Evolutionary conservation across 2,329 filamentous ascomycete genomes (phyloP).

Genomic region (Aspergillus calidoustus): DNA sequence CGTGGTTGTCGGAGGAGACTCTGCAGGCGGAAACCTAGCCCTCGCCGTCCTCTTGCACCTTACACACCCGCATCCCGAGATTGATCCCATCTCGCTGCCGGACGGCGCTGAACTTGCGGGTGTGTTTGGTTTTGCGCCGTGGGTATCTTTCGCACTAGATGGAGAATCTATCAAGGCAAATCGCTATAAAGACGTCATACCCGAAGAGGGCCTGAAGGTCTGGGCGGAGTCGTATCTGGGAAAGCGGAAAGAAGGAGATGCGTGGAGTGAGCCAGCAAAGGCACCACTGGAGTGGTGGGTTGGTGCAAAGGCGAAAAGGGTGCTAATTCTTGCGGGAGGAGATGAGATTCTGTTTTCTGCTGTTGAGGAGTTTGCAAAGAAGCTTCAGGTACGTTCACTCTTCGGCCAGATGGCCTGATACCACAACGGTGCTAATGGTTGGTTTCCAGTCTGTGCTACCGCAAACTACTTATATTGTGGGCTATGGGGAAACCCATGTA

Average conservation of each 20-base stretch:
- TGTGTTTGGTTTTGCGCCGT: conserved; percentile 59
- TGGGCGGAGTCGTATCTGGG: conserved; percentile 55
- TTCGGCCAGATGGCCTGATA: neutral
- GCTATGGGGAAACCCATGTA: conserved; percentile 36
- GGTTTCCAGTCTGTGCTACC: conserved; percentile 34
- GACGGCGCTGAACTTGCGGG: conserved; percentile 47
- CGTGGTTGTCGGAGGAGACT: conserved; percentile 46
- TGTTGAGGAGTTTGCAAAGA: conserved; percentile 38
- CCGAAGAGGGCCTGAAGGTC: conserved; percentile 28
- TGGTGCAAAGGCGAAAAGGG: conserved; percentile 50
- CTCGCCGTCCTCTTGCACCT: conserved; percentile 40
- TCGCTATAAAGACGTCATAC: conserved; percentile 9
- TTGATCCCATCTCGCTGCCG: conserved; percentile 41
- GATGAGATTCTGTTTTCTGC: conserved; percentile 57
- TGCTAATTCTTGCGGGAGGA: conserved; percentile 58
- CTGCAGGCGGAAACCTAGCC: conserved; percentile 47
- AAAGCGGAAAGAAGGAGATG: conserved; percentile 39
- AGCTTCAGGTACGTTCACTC: conserved; percentile 33
- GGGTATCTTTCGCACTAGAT: conserved; percentile 42
- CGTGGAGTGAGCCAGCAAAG: conserved; percentile 56
- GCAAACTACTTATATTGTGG: conserved; percentile 33
- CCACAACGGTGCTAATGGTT: neutral
- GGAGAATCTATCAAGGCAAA: conserved; percentile 14
- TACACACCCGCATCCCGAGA: conserved; percentile 59
- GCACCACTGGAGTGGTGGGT: conserved; percentile 59